Evolutionary conservation across 257 asterid species (phyloP).

Genomic region (Henckelia pumila): DNA sequence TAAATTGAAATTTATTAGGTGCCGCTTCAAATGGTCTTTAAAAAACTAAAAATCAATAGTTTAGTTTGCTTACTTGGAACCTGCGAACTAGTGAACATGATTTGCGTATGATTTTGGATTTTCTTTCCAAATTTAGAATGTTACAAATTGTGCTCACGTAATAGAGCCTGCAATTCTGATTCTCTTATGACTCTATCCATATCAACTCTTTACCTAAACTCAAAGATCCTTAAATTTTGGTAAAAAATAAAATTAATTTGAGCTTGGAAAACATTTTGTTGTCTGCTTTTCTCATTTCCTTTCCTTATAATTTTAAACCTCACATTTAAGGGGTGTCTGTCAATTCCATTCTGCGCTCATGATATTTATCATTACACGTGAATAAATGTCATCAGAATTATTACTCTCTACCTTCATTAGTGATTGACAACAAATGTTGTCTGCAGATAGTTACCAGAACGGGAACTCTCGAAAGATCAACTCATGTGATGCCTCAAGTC

Average conservation of each 20-base stretch:
- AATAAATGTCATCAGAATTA: background rate
- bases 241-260: background rate
- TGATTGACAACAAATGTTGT: background rate
- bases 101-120: slow-evolving; percentile 7
- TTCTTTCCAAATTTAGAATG: slow-evolving; percentile 29
- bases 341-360: background rate
- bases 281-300: background rate
- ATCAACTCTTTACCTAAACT: slow-evolving; percentile 5
- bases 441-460: background rate
- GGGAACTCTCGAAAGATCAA: background rate
- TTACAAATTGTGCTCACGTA: slow-evolving; percentile 17
- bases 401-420: background rate
- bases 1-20: slow-evolving; percentile 9
- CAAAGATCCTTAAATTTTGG: background rate
- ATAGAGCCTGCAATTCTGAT: slow-evolving; percentile 25
- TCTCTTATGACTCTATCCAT: slow-evolving; percentile 13
- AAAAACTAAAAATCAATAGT: background rate
- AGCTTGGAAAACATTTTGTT: slow-evolving; percentile 2
- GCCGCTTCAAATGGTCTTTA: background rate
- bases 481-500: background rate
- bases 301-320: background rate
- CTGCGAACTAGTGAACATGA: slow-evolving; percentile 10
- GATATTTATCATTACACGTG: background rate
- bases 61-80: slow-evolving; percentile 21
- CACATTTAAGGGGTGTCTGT: background rate